Conservation (phyloP, 805 yeast genomes). For the Spathaspora gorwiae region DNA sequence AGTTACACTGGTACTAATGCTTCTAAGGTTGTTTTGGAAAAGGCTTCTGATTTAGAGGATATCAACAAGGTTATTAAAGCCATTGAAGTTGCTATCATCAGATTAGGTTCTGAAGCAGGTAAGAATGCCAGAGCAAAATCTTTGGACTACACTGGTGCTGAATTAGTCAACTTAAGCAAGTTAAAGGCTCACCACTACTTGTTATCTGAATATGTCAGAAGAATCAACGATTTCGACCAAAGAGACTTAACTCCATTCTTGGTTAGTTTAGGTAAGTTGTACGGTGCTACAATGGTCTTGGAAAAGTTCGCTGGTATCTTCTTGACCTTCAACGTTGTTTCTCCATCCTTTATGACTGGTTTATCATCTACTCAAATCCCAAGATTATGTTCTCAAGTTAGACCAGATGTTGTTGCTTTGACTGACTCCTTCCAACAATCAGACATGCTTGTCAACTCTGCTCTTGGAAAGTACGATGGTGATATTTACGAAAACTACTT, state of each 20-base stretch:
- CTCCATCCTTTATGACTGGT: constrained; percentile 23
- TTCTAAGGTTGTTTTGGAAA: constrained; percentile 27
- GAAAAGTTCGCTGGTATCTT: constrained; percentile 34
- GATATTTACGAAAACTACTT: constrained; percentile 42
- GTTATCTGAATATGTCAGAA: constrained; percentile 25
- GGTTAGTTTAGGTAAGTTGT: constrained; percentile 28
- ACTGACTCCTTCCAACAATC: constrained; percentile 43
- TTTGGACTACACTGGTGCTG: constrained; percentile 34
- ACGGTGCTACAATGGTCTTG: constrained; percentile 27
- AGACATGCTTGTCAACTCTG: constrained; percentile 40
- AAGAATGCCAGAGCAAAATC: constrained; percentile 15
- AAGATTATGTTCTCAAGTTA: constrained; percentile 28
- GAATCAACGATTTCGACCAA: constrained; percentile 19
- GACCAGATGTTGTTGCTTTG: constrained; percentile 38
- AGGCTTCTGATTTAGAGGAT: constrained; percentile 22
- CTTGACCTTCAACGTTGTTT: constrained; percentile 31
- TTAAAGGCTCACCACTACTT: constrained; percentile 42
- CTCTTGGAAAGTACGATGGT: constrained; percentile 41
- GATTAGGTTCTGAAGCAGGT: constrained; percentile 27
- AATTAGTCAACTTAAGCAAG: constrained; percentile 37
- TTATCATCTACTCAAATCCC: constrained; percentile 25
- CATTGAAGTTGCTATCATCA: constrained; percentile 37
- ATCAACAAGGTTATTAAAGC: constrained; percentile 30
- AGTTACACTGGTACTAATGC: constrained; percentile 8
- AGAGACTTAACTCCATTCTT: constrained; percentile 25